A percentile compares a stretch with the other conserved stretches of the same genome.
phyloP scores from a whole-genome alignment of 305 asterid species.

The Caryopteris hybrid region DNA sequence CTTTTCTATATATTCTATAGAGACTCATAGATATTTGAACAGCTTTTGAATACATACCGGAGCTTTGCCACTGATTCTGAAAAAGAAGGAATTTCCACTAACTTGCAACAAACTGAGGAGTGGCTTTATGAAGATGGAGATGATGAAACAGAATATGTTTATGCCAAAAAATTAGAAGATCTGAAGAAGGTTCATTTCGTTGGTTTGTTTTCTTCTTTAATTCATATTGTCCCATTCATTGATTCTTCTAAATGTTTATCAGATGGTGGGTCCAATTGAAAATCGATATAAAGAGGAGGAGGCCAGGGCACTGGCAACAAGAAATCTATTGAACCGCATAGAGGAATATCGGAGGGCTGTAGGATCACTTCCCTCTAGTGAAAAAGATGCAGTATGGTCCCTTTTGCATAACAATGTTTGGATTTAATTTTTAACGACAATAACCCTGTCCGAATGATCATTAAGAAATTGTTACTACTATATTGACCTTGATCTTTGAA shows the following conservation, averaged over 20 bases:
- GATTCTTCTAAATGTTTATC: slow-evolving; percentile 13
- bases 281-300: slow-evolving; percentile 79
- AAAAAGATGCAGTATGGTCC: slow-evolving; percentile 62
- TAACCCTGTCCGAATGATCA: not conserved
- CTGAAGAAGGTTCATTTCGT: slow-evolving; percentile 60
- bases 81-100: slow-evolving; percentile 57
- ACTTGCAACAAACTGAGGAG: slow-evolving; percentile 77
- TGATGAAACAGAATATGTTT: slow-evolving; percentile 81
- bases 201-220: slow-evolving; percentile 1
- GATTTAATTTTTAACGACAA: not conserved
- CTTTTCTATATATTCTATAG: not conserved
- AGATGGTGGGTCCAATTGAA: slow-evolving; percentile 90
- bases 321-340: slow-evolving; percentile 50
- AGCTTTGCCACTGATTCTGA: slow-evolving; percentile 80
- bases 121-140: slow-evolving; percentile 98
- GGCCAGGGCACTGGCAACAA: slow-evolving; percentile 61
- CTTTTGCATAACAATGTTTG: not conserved
- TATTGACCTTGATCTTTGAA: slow-evolving; percentile 30
- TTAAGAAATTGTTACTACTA: not conserved
- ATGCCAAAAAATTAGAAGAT: slow-evolving; percentile 58
- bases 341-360: slow-evolving; percentile 60
- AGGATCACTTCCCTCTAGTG: slow-evolving; percentile 54
- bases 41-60: slow-evolving; percentile 74
- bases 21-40: slow-evolving; percentile 22
- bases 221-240: slow-evolving; percentile 6